phyloP scores from a whole-genome alignment of 768 basidiomycete genomes.

The Suillus discolor region DNA sequence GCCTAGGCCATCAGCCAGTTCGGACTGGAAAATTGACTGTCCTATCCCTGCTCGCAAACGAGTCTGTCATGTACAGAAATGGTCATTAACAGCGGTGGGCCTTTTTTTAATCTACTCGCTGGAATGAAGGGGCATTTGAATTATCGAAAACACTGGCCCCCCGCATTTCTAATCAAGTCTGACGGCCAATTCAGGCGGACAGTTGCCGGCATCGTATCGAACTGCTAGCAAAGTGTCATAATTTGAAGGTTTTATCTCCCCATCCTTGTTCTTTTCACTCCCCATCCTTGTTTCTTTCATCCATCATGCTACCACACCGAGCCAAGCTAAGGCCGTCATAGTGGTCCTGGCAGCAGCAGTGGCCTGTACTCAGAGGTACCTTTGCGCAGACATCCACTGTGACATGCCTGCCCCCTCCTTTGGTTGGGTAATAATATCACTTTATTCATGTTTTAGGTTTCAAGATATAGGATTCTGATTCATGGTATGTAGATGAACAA shows the following conservation, averaged over 20 bases:
- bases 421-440: constrained; percentile 25
- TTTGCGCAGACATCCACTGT: constrained; percentile 27
- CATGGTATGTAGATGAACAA: constrained; percentile 36
- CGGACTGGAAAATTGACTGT: too few species aligned
- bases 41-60: background rate
- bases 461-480: constrained; percentile 1
- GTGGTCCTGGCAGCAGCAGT: constrained; percentile 19
- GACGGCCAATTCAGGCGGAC: too few species aligned
- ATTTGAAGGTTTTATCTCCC: background rate
- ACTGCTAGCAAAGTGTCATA: constrained; percentile 9
- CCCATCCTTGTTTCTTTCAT: constrained; percentile 4
- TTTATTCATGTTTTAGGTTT: background rate
- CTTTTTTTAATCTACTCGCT: background rate
- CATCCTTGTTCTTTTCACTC: constrained; percentile 3
- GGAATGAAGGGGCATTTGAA: background rate
- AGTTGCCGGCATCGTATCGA: background rate
- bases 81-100: background rate
- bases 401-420: constrained; percentile 23
- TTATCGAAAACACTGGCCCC: background rate
- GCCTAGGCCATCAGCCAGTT: too few species aligned
- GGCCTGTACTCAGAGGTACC: constrained; percentile 18
- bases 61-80: background rate
- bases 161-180: background rate
- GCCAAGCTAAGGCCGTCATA: constrained; percentile 15
- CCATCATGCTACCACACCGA: constrained; percentile 14